phyloP scores from a whole-genome alignment of 108 stramenopile genomes.

The Fragilariopsis cylindrus region DNA sequence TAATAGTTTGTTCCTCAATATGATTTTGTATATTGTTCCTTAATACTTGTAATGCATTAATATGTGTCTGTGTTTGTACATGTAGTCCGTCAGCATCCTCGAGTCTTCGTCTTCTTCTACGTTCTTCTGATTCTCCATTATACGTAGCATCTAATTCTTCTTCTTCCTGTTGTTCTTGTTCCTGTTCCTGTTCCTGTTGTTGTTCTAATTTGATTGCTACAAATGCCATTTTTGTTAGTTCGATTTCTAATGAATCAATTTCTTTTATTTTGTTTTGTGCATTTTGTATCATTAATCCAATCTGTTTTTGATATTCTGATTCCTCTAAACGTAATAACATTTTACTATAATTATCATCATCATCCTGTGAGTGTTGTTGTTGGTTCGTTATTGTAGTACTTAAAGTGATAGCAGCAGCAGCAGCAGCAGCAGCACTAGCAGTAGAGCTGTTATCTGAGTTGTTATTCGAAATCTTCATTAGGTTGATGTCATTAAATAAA shows the following conservation, averaged over 20 bases:
- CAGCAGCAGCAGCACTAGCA: too few species aligned
- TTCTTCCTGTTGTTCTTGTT: neutral
- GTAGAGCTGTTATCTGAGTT: too few species aligned
- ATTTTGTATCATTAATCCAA: too few species aligned
- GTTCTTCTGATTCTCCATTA: neutral
- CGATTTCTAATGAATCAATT: conserved; percentile 25
- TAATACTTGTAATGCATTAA: neutral
- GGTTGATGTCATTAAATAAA: too few species aligned
- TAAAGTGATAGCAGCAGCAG: too few species aligned
- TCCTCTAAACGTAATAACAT: too few species aligned
- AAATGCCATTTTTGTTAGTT: conserved; percentile 29
- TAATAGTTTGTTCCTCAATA: conserved; percentile 5
- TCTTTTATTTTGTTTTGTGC: neutral
- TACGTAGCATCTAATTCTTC: too few species aligned
- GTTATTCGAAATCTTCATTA: too few species aligned
- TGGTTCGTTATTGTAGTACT: too few species aligned
- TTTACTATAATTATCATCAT: too few species aligned
- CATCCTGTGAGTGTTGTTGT: too few species aligned
- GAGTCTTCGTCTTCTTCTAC: neutral
- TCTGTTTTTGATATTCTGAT: too few species aligned
- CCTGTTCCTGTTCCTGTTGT: conserved; percentile 6
- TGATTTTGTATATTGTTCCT: neutral
- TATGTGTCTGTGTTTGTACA: neutral
- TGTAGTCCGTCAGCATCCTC: neutral
- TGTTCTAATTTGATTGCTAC: conserved; percentile 31